These are phyloP conservation scores for Umbelopsis isabellina DNA, from an alignment of 192 early-diverging fungal genomes.

Conservation along the genomic window DNA sequence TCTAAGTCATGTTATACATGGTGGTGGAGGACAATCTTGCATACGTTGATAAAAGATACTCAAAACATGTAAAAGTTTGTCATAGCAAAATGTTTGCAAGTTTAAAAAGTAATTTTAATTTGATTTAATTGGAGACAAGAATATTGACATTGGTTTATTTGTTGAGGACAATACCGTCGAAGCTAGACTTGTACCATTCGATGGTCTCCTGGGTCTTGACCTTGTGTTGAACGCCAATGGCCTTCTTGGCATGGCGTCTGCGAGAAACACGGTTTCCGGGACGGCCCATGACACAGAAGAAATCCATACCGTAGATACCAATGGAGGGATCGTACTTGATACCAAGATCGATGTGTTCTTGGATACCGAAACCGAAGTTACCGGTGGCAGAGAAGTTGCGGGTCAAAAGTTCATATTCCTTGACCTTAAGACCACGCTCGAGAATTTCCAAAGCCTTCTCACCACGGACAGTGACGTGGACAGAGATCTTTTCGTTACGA, in stretches of 20 bases:
- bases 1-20: neutral
- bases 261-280: slow-evolving; percentile 95
- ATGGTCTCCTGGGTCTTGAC: slow-evolving; percentile 95
- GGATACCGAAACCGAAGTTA: slow-evolving; percentile 99
- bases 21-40: too few species aligned
- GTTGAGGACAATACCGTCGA: slow-evolving; percentile 65
- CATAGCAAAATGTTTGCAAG: neutral
- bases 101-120: slow-evolving; percentile 18
- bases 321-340: slow-evolving; percentile 99
- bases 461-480: slow-evolving; percentile 98
- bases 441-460: slow-evolving; percentile 90
- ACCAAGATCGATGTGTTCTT: slow-evolving; percentile 99
- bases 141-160: slow-evolving; percentile 63
- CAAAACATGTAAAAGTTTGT: neutral
- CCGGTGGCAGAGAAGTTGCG: slow-evolving; percentile 97
- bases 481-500: slow-evolving; percentile 99
- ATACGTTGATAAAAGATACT: neutral
- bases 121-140: slow-evolving; percentile 19
- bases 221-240: slow-evolving; percentile 89
- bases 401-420: slow-evolving; percentile 97
- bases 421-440: slow-evolving; percentile 99
- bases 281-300: slow-evolving; percentile 98
- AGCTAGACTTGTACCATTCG: slow-evolving; percentile 97
- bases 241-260: slow-evolving; percentile 84
- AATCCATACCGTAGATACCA: slow-evolving; percentile 99